Conservation (phyloP, 352 stramenopile species). For the Phytophthora pluvialis region DNA sequence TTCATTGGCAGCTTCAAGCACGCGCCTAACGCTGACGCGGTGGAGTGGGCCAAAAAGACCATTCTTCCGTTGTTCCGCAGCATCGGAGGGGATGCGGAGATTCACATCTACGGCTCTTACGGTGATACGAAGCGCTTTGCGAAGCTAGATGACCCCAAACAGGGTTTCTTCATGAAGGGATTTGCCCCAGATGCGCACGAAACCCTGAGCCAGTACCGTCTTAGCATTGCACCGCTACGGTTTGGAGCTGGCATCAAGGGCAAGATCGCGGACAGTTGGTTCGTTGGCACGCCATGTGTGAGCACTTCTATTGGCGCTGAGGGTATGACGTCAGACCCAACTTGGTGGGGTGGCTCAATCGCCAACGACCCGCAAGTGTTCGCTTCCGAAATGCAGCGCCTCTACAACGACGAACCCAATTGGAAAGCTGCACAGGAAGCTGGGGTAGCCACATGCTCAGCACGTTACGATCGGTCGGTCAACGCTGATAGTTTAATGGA, state of each 20-base stretch:
- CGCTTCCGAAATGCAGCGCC: constrained; percentile 42
- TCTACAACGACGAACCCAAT: constrained; percentile 50
- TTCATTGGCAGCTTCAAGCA: constrained; percentile 95
- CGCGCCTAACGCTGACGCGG: constrained; percentile 90
- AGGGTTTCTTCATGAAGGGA: constrained; percentile 80
- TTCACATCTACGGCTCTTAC: constrained; percentile 92
- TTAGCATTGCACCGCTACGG: constrained; percentile 91
- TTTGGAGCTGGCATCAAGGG: constrained; percentile 96
- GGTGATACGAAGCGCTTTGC: constrained; percentile 52
- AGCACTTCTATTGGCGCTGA: constrained; percentile 91
- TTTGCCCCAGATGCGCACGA: constrained; percentile 79
- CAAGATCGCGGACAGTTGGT: constrained; percentile 95
- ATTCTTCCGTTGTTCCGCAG: constrained; percentile 82
- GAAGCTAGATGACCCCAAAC: constrained; percentile 55
- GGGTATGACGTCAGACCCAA: constrained; percentile 60
- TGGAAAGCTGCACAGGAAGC: constrained; percentile 49
- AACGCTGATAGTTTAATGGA: constrained; percentile 65
- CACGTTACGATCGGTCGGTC: constrained; percentile 51
- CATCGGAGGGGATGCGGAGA: constrained; percentile 31
- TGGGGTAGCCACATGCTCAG: constrained; percentile 38
- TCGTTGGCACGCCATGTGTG: constrained; percentile 89
- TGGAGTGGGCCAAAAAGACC: constrained; percentile 71
- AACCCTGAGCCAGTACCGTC: constrained; percentile 66
- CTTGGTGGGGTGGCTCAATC: constrained; percentile 60
- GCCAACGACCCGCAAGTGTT: constrained; percentile 53